A percentile compares a stretch with the other conserved stretches of the same genome.
Conservation (phyloP, 2,329 filamentous ascomycete species). For the Zopfia rhizophila region DNA sequence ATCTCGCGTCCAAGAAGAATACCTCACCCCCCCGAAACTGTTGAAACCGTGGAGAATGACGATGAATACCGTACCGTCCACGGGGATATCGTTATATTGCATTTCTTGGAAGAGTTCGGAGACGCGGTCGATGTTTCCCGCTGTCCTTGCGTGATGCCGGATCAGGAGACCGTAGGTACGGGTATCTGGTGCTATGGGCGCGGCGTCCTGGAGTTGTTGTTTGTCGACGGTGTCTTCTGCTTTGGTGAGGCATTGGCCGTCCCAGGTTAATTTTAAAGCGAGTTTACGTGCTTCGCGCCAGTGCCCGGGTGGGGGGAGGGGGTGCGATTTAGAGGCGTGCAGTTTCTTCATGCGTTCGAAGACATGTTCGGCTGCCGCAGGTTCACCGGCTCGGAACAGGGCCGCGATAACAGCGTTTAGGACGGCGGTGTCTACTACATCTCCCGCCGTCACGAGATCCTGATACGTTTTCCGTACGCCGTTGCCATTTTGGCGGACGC, state of each 20-base stretch:
- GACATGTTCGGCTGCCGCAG: constrained; percentile 78
- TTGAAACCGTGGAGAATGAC: constrained; percentile 85
- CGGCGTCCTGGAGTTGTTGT: constrained; percentile 71
- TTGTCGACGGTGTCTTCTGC: constrained; percentile 61
- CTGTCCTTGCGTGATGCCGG: constrained; percentile 73
- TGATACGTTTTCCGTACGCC: constrained; percentile 81
- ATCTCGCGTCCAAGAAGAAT: constrained; percentile 76
- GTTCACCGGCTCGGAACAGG: constrained; percentile 80
- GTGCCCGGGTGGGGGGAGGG: constrained; percentile 44
- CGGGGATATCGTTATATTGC: constrained; percentile 70
- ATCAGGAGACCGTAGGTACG: constrained; percentile 84
- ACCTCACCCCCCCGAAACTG: constrained; percentile 72
- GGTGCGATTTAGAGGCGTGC: constrained; percentile 52
- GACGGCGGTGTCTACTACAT: constrained; percentile 87
- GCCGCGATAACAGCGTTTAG: constrained; percentile 88
- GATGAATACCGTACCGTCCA: constrained; percentile 82
- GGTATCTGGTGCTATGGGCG: constrained; percentile 77
- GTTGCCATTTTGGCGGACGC: constrained; percentile 76
- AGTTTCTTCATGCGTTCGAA: constrained; percentile 84
- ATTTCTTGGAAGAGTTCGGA: constrained; percentile 82
- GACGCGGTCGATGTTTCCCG: constrained; percentile 78
- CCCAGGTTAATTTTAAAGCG: constrained; percentile 59
- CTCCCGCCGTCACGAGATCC: constrained; percentile 83
- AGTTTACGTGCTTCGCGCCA: constrained; percentile 58
- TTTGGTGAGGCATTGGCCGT: constrained; percentile 55